Conservation (phyloP, 2,329 filamentous ascomycete genomes). For the Pseudocercospora cruenta region DNA sequence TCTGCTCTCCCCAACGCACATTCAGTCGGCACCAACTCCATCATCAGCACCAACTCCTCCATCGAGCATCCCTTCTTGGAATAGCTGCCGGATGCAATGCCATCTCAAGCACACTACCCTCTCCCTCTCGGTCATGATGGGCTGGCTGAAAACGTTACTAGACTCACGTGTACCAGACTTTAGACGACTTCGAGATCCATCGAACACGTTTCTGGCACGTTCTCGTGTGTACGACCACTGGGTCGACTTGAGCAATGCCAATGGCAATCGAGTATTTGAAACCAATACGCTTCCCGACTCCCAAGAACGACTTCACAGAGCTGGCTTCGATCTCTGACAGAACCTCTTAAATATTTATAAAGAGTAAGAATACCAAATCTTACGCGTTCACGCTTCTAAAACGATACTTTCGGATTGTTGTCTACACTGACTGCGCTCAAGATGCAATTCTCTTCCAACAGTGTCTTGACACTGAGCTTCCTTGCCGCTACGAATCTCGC, state of each 20-base stretch:
- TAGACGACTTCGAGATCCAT: neutral
- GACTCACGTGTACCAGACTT: neutral
- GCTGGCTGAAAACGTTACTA: neutral
- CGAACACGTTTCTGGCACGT: neutral
- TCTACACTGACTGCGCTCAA: too few relatives aligned
- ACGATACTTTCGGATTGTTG: too few relatives aligned
- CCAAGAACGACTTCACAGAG: too few relatives aligned
- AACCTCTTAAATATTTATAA: too few relatives aligned
- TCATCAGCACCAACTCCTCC: neutral
- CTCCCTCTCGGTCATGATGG: neutral
- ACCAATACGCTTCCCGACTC: neutral
- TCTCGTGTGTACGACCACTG: neutral
- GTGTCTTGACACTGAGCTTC: too few relatives aligned
- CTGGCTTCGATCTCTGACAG: too few relatives aligned
- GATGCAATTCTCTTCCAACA: too few relatives aligned
- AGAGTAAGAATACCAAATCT: too few relatives aligned
- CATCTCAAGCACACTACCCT: too few relatives aligned
- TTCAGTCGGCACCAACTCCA: neutral
- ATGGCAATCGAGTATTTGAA: neutral
- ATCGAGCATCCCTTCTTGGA: neutral
- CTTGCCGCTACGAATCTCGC: too few relatives aligned
- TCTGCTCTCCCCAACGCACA: neutral
- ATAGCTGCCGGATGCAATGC: neutral
- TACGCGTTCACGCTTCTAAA: too few relatives aligned
- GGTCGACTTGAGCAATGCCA: neutral